Evolutionary conservation across 345 rosid species (phyloP), one percentile per base, ranked within the genome.

Genomic region (Pistacia vera): DNA sequence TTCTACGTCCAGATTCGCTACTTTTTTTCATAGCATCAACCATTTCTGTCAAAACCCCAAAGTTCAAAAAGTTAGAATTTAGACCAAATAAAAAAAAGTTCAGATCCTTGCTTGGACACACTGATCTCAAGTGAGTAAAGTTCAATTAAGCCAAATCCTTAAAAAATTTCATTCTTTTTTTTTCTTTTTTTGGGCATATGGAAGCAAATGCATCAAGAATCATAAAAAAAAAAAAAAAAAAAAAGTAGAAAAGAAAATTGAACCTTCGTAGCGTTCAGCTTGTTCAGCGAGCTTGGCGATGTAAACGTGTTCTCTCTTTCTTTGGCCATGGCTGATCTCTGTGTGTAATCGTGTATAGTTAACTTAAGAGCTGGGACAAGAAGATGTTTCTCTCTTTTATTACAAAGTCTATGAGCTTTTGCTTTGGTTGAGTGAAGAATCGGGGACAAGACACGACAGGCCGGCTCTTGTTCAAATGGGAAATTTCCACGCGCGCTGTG

Each of bases 221-320:
- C 54, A 38, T 52, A 38, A 20, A 66, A n/a, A n/a, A n/a, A n/a
- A 1, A 28, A 36, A 16, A 54, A 22, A 35, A 7, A 4, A 30
- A 25, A 11, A 36, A 66, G 63, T 25, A 62, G 71, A 7, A n/a
- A n/a, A 51, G 72, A 68, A 66, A 56, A 79, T 68, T 6, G 46
- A 20, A 88, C 89, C 89, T 5, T 88, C 91, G 52, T 85, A 88
- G 63, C 89, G 89, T 74, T 88, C 91, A 11, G 91, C 91, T 68
- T 88, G 91, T 41, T 88, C 91, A 13, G 91, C 85, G 60, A 88
- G 91, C 80, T 88, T 88, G 78, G 89, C 91, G 79, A 77, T 58
- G 86, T 79, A 88, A 46, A 88, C 89, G 58, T 48, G 85, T 54
- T 82, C 46, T 80, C 89, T 22, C 89, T 84, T 79, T 85, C 87